A percentile compares a stretch with the other conserved stretches of the same genome.
Evolutionary conservation across 2,329 filamentous ascomycete species (phyloP).

Genomic region (Claviceps sp.): DNA sequence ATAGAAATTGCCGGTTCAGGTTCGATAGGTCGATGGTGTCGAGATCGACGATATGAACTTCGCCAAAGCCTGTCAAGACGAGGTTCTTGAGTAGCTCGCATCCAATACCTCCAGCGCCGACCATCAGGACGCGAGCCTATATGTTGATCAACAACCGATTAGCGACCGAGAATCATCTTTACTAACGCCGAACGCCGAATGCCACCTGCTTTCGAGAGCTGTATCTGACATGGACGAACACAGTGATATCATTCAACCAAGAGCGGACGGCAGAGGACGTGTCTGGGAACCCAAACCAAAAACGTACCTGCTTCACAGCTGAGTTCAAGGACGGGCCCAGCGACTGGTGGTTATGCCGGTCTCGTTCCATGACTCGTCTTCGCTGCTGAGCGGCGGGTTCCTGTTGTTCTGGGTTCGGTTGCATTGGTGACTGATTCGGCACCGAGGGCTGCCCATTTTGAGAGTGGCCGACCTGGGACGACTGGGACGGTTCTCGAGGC

Average conservation of each 20-base stretch:
- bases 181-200: not conserved
- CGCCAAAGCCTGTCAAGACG: slow-evolving; percentile 78
- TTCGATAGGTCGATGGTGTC: slow-evolving; percentile 98
- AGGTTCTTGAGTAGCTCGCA: slow-evolving; percentile 97
- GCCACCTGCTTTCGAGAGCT: not conserved
- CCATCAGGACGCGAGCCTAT: slow-evolving; percentile 78
- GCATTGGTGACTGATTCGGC: slow-evolving; percentile 4
- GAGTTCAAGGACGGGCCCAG: slow-evolving; percentile 51
- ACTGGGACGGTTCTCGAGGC: slow-evolving; percentile 8
- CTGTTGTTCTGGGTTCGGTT: slow-evolving; percentile 7
- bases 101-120: slow-evolving; percentile 92
- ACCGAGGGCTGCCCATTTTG: slow-evolving; percentile 8
- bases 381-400: slow-evolving; percentile 14
- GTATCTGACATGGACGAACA: not conserved
- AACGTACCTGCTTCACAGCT: slow-evolving; percentile 53
- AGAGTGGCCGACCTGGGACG: not conserved
- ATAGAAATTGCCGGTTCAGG: slow-evolving; percentile 93
- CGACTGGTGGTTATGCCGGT: slow-evolving; percentile 49
- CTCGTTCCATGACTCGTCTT: slow-evolving; percentile 25
- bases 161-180: not conserved
- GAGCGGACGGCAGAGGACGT: not conserved
- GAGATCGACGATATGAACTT: slow-evolving; percentile 89
- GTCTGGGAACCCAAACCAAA: slow-evolving; percentile 3
- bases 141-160: not conserved
- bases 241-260: not conserved